Base-by-base conservation (phyloP, 768 basidiomycete species). In the Crepidotus variabilis region DNA sequence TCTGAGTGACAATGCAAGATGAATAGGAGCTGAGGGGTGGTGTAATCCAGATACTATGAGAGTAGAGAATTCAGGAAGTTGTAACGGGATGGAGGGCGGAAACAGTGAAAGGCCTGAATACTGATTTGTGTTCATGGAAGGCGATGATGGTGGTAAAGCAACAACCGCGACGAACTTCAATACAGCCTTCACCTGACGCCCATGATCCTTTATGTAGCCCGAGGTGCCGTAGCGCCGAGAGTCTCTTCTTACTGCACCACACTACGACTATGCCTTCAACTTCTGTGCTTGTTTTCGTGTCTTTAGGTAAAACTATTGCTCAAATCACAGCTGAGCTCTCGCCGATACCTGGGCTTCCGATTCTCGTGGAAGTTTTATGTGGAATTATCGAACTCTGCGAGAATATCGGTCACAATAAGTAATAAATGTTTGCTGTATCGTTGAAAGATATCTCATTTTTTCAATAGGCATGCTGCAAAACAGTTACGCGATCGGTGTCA, bases 11-110 rank as follows among this genome's bases (percentile, higher is more conserved):
- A 88, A 67, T 36, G 81, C 77, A 34, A 91, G 73, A 59, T 88
- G 84, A 49, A 92, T 72, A 2, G 88, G 88, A 5, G 88, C 85
- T 2, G 90, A 86, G 18, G 86, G 69, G 51, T 82, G 84, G 64
- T 84, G 87, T 0, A 72, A 57, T 0, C 90, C 90, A 22, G 80
- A 75, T 32, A 92, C 69, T 11, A 92, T 72, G n/a, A 91, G 66
- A 4, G 82, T 77, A 16, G 67, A 70, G 70, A 83, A 88, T 1
- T 60, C 61, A 3, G 88, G 87, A n/a, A 88, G 68, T 7, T 64
- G 47, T 16, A 80, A 78, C 2, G 72, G 73, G 49, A 74, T 67
- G 6, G 65, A 64, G 21, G 59, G 52, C 20, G 33, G 79, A 72
- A 80, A 80, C 14, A 83, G 55, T 34, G 75, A 72, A 57, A 69